Base-by-base conservation (phyloP, 2,329 filamentous ascomycete species). In the Colletotrichum siamense region DNA sequence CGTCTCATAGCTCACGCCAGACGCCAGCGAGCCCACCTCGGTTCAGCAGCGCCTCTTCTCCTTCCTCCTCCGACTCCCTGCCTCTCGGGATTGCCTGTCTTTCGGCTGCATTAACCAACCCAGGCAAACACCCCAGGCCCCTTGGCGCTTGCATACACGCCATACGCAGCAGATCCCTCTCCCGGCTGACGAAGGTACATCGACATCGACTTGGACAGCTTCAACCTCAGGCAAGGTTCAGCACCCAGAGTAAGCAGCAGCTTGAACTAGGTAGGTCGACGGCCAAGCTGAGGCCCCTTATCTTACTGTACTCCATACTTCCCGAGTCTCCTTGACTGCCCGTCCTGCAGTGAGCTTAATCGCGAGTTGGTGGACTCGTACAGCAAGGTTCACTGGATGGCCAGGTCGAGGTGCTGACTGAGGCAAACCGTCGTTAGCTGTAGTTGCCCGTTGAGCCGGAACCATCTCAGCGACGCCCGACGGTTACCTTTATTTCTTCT, bases 391-490 rank as follows among this genome's bases (percentile, higher is more conserved):
- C 39, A 61, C 26, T 57, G n/a, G 55, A 44, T 63, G 69, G 55
- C 34, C 18, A 30, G 57, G 68, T 70, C 68, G 62, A 57, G 52
- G 36, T 39, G 73, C 69, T 68, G 73, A 75, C 73, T 63, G 63
- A 67, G 61, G 44, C 66, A 52, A 65, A 62, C 24, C 44, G 49
- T 39, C 49, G 68, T 52, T 67, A 12, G 67, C 24, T 66, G 62
- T 52, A 28, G 62, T 69, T 22, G 28, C 69, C 73, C 69, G 69
- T 68, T 68, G 44, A 68, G 44, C 64, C 70, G 70, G 73, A 67
- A 73, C 70, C 55, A 73, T 70, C n/a, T 18, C 15, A 70, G 57
- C 59, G 55, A 73, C 55, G 18, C 34, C 18, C 15, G 66, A 55
- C 44, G 30, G 28, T 68, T 44, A 22, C 62, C 24, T 55, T 55